Evolutionary conservation across 2,329 filamentous ascomycete genomes (phyloP).

Genomic region (Penicillium palitans): DNA sequence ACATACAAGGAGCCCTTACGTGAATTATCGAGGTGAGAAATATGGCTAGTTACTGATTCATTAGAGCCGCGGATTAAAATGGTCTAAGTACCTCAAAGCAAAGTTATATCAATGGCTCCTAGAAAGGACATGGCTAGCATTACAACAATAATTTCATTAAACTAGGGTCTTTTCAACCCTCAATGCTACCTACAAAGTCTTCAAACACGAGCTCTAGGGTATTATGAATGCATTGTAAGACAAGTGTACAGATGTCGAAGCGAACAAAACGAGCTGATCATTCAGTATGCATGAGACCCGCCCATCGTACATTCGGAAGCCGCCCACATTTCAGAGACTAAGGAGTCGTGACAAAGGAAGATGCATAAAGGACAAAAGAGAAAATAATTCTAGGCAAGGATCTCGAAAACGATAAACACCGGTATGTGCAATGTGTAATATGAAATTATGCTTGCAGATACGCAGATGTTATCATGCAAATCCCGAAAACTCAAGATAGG

Average conservation of each 20-base stretch:
- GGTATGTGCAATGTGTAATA: conserved; percentile 14
- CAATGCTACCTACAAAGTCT: background rate
- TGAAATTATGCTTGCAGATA: conserved; percentile 2
- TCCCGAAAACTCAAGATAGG: background rate
- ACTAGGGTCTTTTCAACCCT: background rate
- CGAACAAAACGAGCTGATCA: conserved; percentile 9
- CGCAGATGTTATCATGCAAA: conserved; percentile 18
- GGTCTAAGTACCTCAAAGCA: background rate
- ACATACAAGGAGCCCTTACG: background rate
- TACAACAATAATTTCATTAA: background rate
- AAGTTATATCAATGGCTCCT: background rate
- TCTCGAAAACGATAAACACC: conserved; percentile 7
- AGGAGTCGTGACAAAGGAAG: background rate
- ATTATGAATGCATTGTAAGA: conserved; percentile 12
- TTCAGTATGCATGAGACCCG: conserved; percentile 17
- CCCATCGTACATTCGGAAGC: conserved; percentile 17
- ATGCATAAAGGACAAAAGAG: conserved; percentile 1
- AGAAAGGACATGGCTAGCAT: background rate
- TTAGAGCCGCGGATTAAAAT: background rate
- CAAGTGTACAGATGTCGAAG: conserved; percentile 11
- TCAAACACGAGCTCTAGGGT: conserved; percentile 1
- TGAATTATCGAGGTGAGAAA: background rate
- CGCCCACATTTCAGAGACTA: conserved; percentile 10
- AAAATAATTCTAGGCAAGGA: conserved; percentile 1
- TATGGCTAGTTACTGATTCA: too few relatives aligned